Base-by-base conservation (phyloP, 106 monocot genomes). In the Phalaenopsis aphrodite region DNA sequence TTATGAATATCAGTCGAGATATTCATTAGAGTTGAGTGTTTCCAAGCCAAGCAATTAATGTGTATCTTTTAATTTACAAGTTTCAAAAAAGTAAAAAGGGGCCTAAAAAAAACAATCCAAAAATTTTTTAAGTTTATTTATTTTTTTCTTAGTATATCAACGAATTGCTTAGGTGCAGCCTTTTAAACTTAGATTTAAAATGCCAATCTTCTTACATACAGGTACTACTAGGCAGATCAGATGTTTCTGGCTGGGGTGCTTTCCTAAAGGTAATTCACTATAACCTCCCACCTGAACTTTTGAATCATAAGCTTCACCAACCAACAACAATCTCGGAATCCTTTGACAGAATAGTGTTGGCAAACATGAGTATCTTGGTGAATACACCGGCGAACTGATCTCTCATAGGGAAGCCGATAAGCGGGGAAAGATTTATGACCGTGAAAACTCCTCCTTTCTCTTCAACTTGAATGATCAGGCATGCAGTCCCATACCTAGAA, bases 241-340 rank as follows among this genome's bases (percentile, higher is more conserved):
- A 97, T 88, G 92, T 97, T 76, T 97, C 96, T 81, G 96, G 96
- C 36, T 97, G 96, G 96, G 96, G 96, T 49, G 96, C 94, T 80
- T 97, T 97, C 79, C 92, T 97, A 3, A 97, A 94, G 92, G 96
- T 94, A 87, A 45, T 46, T 64, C 48, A 2, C 38, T 15, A 21
- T 5, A 45, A n/a, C 49, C 12, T 52, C 49, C 76, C 24, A 1
- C 21, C 48, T 11, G 8, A 30, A 12, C n/a, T 45, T 2, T 52
- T 75, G 16, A 6, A 42, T 75, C 37, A 45, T 75, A 75, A 45
- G 14, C 43, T 75, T 72, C 74, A 43, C 17, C 18, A 0, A 24
- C 24, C 5, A 75, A 17, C 43, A 18, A 43, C 73, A 39, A 14
- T 49, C 2, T 10, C 30, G 49, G 11, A 45, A 15, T 42, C 47